Conservation (phyloP, 176 grass and related monocot species). For the Musa itinerans region DNA sequence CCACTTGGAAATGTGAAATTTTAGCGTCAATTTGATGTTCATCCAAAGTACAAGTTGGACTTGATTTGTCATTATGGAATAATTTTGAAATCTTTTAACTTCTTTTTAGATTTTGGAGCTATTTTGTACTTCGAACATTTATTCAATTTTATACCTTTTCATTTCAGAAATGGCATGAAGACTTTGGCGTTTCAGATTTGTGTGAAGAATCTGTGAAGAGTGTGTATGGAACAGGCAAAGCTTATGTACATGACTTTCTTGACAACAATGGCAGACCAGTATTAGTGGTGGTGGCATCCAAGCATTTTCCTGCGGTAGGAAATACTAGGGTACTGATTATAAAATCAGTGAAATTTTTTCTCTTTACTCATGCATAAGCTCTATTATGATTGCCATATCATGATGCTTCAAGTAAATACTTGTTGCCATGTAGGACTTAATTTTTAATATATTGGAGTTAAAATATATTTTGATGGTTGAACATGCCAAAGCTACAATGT, state of each 20-base stretch:
- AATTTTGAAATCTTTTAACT: background rate
- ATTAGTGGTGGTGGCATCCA: slow-evolving; percentile 63
- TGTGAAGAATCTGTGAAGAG: slow-evolving; percentile 64
- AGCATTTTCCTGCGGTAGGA: slow-evolving; percentile 66
- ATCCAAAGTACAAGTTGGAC: background rate
- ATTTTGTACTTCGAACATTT: slow-evolving; percentile 6
- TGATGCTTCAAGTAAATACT: background rate
- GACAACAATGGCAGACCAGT: slow-evolving; percentile 64
- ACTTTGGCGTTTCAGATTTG: slow-evolving; percentile 56
- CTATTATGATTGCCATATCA: background rate
- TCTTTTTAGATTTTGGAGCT: background rate
- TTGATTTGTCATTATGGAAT: background rate
- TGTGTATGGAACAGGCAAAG: slow-evolving; percentile 63
- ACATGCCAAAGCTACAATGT: background rate
- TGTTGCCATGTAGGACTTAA: background rate
- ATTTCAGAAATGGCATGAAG: slow-evolving; percentile 73
- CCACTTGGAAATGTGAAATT: background rate
- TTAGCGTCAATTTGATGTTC: background rate
- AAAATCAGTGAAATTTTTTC: background rate
- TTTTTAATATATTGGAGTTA: background rate
- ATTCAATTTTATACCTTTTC: slow-evolving; percentile 28
- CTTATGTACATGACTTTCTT: slow-evolving; percentile 72
- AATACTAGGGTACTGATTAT: background rate
- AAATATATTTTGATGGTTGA: background rate
- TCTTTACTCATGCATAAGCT: background rate